Base-by-base conservation (phyloP, 2,329 filamentous ascomycete species). In the Beauveria australis region DNA sequence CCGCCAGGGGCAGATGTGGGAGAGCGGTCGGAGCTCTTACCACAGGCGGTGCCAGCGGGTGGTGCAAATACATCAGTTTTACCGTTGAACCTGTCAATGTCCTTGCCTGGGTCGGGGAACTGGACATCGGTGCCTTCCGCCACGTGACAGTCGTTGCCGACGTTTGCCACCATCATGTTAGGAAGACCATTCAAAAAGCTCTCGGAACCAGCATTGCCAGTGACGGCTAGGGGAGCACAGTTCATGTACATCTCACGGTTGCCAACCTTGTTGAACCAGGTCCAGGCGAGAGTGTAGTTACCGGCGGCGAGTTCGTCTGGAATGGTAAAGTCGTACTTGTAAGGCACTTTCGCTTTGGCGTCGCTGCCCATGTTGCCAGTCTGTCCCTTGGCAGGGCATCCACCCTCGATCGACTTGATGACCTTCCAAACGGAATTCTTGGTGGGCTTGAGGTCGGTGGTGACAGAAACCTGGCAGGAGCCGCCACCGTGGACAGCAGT, bases 231-330 rank as follows among this genome's bases (percentile, higher is more conserved):
- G 0, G 90, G 85, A 0, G 89, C 91, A 67, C 93, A 99, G 81
- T 96, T 95, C 92, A 96, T 96, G 81, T 97, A 97, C 81, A 96
- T 91, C 72, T 97, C 94, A 1, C 92, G 87, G 77, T 96, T 96
- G 3, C 94, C 94, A 10, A 96, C 70, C 62, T 88, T 89, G 79
- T 97, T 97, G 75, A 96, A 85, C 94, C 94, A 97, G 0, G 91
- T 91, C 92, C 92, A 97, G 0, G 91, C 91, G 5, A 97, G 79
- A 0, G 87, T 89, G 28, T 89, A 92, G 46, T 92, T 82, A 4
- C 93, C 94, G 1, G 86, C 77, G 9, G 87, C 84, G 52, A 97
- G 81, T 24, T 86, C 83, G 0, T 80, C 72, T 0, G 92, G 93
- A 6, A 97, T 84, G 0, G 76, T 82, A 75, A 87, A 96, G 33